Percentiles rank a stretch among this genome's conserved stretches.
phyloP scores from a whole-genome alignment of 768 basidiomycete species.

The Tricholomella constricta region DNA sequence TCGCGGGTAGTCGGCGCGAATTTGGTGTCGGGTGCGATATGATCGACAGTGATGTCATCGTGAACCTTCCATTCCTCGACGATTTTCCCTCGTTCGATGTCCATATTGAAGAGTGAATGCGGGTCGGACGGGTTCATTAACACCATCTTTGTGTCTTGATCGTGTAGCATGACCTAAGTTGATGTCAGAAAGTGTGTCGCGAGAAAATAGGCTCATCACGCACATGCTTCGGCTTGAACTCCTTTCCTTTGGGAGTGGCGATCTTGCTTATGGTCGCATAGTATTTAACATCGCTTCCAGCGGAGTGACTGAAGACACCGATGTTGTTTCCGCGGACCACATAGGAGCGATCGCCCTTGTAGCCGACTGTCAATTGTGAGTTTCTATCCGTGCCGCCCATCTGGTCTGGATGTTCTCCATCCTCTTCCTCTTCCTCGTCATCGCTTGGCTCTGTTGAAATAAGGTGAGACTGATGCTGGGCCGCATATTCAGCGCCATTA shows the following conservation, averaged over 20 bases:
- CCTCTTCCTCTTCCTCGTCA: conserved; percentile 39
- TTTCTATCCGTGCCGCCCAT: conserved; percentile 67
- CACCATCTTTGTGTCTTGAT: conserved; percentile 95
- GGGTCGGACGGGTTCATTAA: conserved; percentile 82
- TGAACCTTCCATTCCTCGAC: conserved; percentile 99
- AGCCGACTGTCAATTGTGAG: conserved; percentile 89
- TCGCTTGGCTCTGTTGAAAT: conserved; percentile 42
- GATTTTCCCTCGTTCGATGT: conserved; percentile 92
- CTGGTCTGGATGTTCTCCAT: conserved; percentile 45
- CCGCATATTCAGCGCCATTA: neutral
- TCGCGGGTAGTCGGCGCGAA: conserved; percentile 92
- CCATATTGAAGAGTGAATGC: conserved; percentile 85
- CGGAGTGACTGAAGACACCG: conserved; percentile 82
- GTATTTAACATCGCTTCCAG: conserved; percentile 75
- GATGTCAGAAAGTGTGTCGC: conserved; percentile 9
- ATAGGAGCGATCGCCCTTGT: conserved; percentile 93
- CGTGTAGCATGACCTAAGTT: conserved; percentile 88
- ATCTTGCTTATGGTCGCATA: conserved; percentile 86
- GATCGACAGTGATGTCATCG: conserved; percentile 81
- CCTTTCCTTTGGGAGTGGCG: conserved; percentile 75
- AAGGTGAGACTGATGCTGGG: neutral
- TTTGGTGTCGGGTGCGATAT: conserved; percentile 92
- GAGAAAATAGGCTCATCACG: conserved; percentile 10
- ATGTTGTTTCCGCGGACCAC: conserved; percentile 92
- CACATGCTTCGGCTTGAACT: conserved; percentile 87